Conservation (phyloP, 2,329 filamentous ascomycete genomes). For the Botryosphaeria dothidea region DNA sequence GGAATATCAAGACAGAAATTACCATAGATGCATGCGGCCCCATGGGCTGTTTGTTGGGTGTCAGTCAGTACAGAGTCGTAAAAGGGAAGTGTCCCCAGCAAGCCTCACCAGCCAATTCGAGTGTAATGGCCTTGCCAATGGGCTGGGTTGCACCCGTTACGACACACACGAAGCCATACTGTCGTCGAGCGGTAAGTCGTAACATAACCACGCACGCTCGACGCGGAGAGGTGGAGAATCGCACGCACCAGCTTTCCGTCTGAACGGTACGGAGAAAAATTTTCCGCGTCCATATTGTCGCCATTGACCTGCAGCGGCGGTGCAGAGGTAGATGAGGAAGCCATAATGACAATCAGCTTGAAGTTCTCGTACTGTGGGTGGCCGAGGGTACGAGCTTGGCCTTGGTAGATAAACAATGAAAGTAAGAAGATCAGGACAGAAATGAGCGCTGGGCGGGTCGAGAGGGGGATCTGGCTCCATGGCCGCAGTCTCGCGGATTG, state of each 20-base stretch:
- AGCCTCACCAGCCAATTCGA: constrained; percentile 57
- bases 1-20: background rate
- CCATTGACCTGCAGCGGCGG: constrained; percentile 4
- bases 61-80: background rate
- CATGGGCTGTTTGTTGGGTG: constrained; percentile 50
- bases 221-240: background rate
- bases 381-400: background rate
- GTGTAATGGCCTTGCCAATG: constrained; percentile 60
- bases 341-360: background rate
- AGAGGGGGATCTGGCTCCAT: background rate
- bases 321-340: background rate
- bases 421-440: background rate
- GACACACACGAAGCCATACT: constrained; percentile 67
- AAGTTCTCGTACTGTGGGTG: background rate
- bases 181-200: background rate
- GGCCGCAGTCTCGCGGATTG: background rate
- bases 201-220: background rate
- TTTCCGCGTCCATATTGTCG: constrained; percentile 39
- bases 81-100: background rate
- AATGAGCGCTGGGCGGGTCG: background rate
- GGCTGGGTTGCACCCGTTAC: constrained; percentile 64
- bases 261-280: constrained; percentile 59
- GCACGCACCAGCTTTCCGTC: constrained; percentile 58
- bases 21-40: constrained; percentile 63
- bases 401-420: background rate